phyloP scores from a whole-genome alignment of 257 asterid species.

The Solanum arcanum region DNA sequence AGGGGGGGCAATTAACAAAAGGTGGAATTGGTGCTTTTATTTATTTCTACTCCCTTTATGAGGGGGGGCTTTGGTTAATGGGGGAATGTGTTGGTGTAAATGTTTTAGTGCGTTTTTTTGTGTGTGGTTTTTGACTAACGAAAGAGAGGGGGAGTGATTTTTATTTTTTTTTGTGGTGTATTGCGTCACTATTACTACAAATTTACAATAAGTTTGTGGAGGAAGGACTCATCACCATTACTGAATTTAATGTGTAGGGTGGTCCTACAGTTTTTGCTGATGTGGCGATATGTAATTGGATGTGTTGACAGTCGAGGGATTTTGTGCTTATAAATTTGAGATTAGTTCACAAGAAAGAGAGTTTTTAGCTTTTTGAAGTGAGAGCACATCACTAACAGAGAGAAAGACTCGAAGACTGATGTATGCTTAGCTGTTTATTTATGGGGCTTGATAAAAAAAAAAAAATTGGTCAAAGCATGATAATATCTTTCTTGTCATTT shows the following conservation, averaged over 20 bases:
- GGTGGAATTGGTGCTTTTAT: conserved; percentile 14
- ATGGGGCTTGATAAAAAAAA: background rate
- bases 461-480: background rate
- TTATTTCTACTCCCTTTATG: background rate
- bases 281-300: background rate
- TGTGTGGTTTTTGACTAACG: conserved; percentile 15
- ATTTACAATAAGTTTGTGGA: background rate
- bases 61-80: background rate
- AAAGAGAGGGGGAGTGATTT: background rate
- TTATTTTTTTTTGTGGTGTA: background rate
- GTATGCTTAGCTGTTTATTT: background rate
- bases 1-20: conserved; percentile 9
- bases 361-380: background rate
- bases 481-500: background rate
- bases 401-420: background rate
- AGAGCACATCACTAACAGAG: background rate
- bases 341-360: background rate
- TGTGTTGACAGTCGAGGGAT: background rate
- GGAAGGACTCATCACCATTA: conserved; percentile 29
- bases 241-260: conserved; percentile 35
- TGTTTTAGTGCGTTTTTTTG: background rate
- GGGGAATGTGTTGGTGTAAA: background rate
- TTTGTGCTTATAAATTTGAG: background rate
- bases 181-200: background rate
- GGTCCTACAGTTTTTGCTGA: background rate